Percentiles rank a stretch among this genome's conserved stretches.
These are phyloP conservation scores for Pedinophyceae sp. DNA, from an alignment of 139 green algal genomes.

Conservation along the genomic window DNA sequence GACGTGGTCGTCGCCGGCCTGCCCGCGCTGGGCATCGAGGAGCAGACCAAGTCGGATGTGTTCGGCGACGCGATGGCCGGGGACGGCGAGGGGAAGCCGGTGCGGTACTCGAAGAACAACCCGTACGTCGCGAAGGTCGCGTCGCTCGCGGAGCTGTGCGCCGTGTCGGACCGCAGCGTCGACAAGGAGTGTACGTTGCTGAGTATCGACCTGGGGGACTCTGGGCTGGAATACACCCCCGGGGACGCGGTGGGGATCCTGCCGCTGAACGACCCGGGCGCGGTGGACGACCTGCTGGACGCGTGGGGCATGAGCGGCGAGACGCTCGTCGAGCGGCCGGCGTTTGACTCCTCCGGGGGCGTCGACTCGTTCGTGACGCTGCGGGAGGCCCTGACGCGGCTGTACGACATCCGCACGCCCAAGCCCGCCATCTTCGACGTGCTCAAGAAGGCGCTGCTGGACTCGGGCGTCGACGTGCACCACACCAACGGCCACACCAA, in stretches of 20 bases:
- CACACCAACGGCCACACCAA: too few species aligned
- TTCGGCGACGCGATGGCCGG: background rate
- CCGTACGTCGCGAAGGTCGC: conserved; percentile 41
- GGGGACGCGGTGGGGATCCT: conserved; percentile 74
- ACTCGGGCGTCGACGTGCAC: too few species aligned
- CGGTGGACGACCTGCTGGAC: conserved; percentile 46
- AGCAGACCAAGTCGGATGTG: too few species aligned
- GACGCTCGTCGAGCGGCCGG: conserved; percentile 24
- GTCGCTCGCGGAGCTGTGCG: conserved; percentile 49
- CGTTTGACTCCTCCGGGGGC: conserved; percentile 48
- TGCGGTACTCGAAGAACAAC: too few species aligned
- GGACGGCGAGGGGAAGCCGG: too few species aligned
- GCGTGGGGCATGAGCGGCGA: conserved; percentile 16
- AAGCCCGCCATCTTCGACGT: background rate
- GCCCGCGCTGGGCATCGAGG: conserved; percentile 20
- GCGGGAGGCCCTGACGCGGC: conserved; percentile 33
- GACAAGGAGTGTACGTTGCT: conserved; percentile 71
- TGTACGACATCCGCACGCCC: conserved; percentile 53
- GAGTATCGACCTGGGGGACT: conserved; percentile 60
- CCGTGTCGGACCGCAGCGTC: conserved; percentile 10
- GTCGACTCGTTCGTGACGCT: conserved; percentile 20
- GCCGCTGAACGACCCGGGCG: conserved; percentile 36
- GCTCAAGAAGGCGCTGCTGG: background rate
- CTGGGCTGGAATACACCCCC: conserved; percentile 50
- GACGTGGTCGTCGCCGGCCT: conserved; percentile 22